Evolutionary conservation across 2,329 filamentous ascomycete species (phyloP).

Genomic region (Ophiocordyceps camponoti-floridani): DNA sequence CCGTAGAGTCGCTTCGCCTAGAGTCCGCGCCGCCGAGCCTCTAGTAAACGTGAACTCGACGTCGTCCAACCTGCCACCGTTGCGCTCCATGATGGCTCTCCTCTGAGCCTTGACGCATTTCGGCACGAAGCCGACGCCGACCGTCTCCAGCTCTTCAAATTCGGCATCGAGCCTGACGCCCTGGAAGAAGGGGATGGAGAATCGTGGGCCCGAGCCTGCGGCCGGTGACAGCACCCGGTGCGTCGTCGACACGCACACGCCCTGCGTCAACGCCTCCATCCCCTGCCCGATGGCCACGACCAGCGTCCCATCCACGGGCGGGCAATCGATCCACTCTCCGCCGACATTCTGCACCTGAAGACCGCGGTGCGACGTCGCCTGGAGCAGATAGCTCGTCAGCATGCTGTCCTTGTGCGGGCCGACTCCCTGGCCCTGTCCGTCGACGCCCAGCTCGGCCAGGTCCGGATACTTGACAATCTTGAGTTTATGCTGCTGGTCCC

Average conservation of each 20-base stretch:
- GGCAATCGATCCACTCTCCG: slow-evolving; percentile 69
- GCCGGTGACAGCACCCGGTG: slow-evolving; percentile 64
- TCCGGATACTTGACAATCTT: slow-evolving; percentile 85
- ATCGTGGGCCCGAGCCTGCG: slow-evolving; percentile 53
- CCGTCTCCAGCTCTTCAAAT: slow-evolving; percentile 56
- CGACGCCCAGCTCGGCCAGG: slow-evolving; percentile 34
- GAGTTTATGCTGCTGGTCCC: slow-evolving; percentile 63
- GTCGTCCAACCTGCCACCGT: slow-evolving; percentile 46
- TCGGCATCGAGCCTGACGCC: slow-evolving; percentile 63
- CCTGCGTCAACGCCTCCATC: slow-evolving; percentile 67
- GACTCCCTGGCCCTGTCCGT: slow-evolving; percentile 37
- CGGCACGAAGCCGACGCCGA: slow-evolving; percentile 40
- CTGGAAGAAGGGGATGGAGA: slow-evolving; percentile 77
- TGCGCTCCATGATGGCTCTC: slow-evolving; percentile 34
- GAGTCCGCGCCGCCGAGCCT: slow-evolving; percentile 44
- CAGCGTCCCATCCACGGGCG: slow-evolving; percentile 56
- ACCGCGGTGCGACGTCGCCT: slow-evolving; percentile 58
- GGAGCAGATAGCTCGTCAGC: slow-evolving; percentile 65
- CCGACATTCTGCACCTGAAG: slow-evolving; percentile 68
- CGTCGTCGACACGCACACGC: slow-evolving; percentile 67
- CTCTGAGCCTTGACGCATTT: slow-evolving; percentile 44
- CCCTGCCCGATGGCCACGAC: slow-evolving; percentile 82
- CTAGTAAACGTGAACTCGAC: slow-evolving; percentile 75
- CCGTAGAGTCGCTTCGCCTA: slow-evolving; percentile 70
- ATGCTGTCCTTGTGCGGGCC: slow-evolving; percentile 77